phyloP scores from a whole-genome alignment of 306 rosid species.

The Inga laurina region DNA sequence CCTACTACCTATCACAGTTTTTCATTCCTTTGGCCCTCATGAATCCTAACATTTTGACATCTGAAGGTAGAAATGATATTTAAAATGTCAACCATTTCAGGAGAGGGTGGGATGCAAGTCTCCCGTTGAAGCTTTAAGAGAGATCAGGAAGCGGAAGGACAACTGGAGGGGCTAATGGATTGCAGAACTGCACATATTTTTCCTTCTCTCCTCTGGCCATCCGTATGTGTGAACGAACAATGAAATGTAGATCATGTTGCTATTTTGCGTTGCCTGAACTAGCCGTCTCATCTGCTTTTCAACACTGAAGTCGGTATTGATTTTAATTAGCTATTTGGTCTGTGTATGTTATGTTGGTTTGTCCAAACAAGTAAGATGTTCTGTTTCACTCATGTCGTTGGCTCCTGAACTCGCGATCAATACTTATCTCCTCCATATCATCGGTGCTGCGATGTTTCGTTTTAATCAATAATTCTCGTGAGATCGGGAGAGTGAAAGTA shows the following conservation, averaged over 20 bases:
- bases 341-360: slow-evolving; percentile 26
- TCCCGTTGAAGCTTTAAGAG: slow-evolving; percentile 67
- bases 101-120: slow-evolving; percentile 56
- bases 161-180: slow-evolving; percentile 66
- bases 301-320: slow-evolving; percentile 3
- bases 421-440: not conserved
- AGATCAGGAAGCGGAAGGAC: slow-evolving; percentile 70
- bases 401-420: slow-evolving; percentile 24
- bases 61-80: slow-evolving; percentile 2
- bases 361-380: slow-evolving; percentile 34
- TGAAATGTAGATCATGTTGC: slow-evolving; percentile 15
- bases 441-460: not conserved
- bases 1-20: not conserved
- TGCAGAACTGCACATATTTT: not conserved
- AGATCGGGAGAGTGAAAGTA: slow-evolving; percentile 5
- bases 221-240: slow-evolving; percentile 21
- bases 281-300: slow-evolving; percentile 23
- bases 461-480: not conserved
- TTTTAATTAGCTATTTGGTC: slow-evolving; percentile 11
- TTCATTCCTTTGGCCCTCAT: not conserved
- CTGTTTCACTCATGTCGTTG: slow-evolving; percentile 31
- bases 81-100: slow-evolving; percentile 40
- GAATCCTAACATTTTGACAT: not conserved
- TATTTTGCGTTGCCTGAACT: slow-evolving; percentile 25
- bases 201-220: slow-evolving; percentile 4